Evolutionary conservation across 2,329 filamentous ascomycete species (phyloP).

Genomic region (Penicillium sp.): DNA sequence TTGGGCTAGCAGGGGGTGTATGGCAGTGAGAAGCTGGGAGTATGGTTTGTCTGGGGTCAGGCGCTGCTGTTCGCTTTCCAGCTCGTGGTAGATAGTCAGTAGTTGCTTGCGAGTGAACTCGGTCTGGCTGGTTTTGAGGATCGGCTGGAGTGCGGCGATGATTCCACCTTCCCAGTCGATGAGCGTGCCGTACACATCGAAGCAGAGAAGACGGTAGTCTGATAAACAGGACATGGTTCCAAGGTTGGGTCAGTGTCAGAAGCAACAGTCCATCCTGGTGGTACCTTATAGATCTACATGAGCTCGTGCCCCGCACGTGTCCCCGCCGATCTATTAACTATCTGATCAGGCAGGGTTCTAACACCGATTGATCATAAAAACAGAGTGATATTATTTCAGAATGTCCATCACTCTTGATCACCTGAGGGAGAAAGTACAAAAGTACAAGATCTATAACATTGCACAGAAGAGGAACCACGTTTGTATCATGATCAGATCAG

Average conservation of each 20-base stretch:
- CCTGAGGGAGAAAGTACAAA: background rate
- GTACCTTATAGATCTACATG: background rate
- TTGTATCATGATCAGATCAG: conserved; percentile 29
- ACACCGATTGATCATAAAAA: conserved; percentile 2
- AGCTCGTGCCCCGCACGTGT: background rate
- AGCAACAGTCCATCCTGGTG: background rate
- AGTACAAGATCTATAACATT: background rate
- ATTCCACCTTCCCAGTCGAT: conserved; percentile 76
- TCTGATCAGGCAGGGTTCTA: too few relatives aligned
- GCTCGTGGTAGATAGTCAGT: conserved; percentile 25
- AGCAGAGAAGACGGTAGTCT: conserved; percentile 59
- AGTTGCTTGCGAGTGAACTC: conserved; percentile 33
- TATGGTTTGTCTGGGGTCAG: conserved; percentile 60
- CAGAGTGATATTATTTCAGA: conserved; percentile 11
- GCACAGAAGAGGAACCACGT: conserved; percentile 18
- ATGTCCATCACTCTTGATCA: background rate
- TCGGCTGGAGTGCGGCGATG: conserved; percentile 49
- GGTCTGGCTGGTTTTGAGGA: conserved; percentile 40
- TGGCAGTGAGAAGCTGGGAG: conserved; percentile 56
- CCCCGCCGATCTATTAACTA: background rate
- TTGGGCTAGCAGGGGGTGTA: conserved; percentile 38
- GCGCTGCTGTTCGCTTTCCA: conserved; percentile 50
- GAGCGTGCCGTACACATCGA: conserved; percentile 78
- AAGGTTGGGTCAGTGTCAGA: background rate
- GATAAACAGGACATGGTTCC: conserved; percentile 27